Evolutionary conservation across 2,329 filamentous ascomycete genomes (phyloP).

Genomic region (Sclerotinia minor): DNA sequence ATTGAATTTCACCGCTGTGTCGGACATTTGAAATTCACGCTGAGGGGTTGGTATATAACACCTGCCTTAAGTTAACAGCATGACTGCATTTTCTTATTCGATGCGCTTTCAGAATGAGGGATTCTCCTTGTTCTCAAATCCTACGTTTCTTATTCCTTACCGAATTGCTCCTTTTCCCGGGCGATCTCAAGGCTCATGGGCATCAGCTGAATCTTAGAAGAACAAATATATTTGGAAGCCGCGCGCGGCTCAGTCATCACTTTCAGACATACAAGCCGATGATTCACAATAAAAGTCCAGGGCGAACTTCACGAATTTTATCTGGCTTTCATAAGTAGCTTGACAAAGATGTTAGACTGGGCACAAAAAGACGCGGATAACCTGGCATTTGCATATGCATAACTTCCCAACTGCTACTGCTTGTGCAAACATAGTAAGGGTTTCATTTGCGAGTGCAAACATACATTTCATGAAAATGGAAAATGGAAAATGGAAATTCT

Average conservation of each 20-base stretch:
- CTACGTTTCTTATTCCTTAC: not conserved
- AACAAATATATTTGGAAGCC: not conserved
- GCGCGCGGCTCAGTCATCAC: not conserved
- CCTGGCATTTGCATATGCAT: not conserved
- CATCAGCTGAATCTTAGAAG: not conserved
- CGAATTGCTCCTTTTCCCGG: not conserved
- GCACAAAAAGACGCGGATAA: not conserved
- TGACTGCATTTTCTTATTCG: not conserved
- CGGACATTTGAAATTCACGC: not conserved
- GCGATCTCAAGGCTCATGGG: not conserved
- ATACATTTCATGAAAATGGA: not conserved
- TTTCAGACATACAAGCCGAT: not conserved
- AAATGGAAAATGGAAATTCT: no score
- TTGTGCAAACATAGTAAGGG: not conserved
- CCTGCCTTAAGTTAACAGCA: not conserved
- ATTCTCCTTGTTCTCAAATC: not conserved
- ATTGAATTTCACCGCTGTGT: constrained; percentile 6
- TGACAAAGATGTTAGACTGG: constrained; percentile 1
- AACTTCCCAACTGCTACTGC: not conserved
- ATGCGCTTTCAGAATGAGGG: no score
- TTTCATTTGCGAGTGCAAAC: not conserved
- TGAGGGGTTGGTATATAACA: not conserved
- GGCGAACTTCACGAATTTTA: not conserved
- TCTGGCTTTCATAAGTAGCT: not conserved
- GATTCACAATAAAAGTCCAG: not conserved